Conservation (phyloP, 306 rosid genomes). For the Casuarina cunninghamiana region DNA sequence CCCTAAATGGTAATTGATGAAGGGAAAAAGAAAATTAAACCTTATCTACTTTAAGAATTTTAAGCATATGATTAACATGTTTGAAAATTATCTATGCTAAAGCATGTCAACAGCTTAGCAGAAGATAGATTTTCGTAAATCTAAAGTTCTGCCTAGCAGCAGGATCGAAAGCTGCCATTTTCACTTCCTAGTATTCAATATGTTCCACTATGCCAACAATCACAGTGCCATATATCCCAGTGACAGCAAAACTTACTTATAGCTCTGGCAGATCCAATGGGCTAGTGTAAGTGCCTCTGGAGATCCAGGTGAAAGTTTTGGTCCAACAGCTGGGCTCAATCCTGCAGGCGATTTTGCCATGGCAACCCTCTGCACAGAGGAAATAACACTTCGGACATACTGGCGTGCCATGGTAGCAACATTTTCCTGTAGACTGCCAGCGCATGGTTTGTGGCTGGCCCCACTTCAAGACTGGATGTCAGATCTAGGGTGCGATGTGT, state of each 20-base stretch:
- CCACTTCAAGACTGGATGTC: slow-evolving; percentile 88
- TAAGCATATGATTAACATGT: slow-evolving; percentile 1
- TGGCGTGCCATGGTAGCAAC: slow-evolving; percentile 90
- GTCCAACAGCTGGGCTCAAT: slow-evolving; percentile 52
- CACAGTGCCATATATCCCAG: neutral
- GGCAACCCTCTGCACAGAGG: slow-evolving; percentile 96
- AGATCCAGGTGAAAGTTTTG: slow-evolving; percentile 77
- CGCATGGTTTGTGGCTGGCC: slow-evolving; percentile 48
- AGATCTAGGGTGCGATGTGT: slow-evolving; percentile 77
- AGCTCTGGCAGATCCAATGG: slow-evolving; percentile 94
- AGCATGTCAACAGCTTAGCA: neutral
- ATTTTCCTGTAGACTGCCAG: slow-evolving; percentile 67
- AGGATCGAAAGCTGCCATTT: neutral
- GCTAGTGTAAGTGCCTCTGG: slow-evolving; percentile 90
- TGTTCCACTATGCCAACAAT: neutral
- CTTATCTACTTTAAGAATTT: neutral
- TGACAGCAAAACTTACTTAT: slow-evolving; percentile 48
- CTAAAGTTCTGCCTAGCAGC: neutral
- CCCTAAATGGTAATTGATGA: slow-evolving; percentile 66
- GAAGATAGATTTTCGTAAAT: neutral
- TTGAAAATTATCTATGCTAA: neutral
- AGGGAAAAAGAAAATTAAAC: neutral
- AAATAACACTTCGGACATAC: slow-evolving; percentile 79
- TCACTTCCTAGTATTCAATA: neutral
- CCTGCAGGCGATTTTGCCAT: slow-evolving; percentile 93